phyloP scores from a whole-genome alignment of 2,329 filamentous ascomycete species.

The Colletotrichum trifolii region DNA sequence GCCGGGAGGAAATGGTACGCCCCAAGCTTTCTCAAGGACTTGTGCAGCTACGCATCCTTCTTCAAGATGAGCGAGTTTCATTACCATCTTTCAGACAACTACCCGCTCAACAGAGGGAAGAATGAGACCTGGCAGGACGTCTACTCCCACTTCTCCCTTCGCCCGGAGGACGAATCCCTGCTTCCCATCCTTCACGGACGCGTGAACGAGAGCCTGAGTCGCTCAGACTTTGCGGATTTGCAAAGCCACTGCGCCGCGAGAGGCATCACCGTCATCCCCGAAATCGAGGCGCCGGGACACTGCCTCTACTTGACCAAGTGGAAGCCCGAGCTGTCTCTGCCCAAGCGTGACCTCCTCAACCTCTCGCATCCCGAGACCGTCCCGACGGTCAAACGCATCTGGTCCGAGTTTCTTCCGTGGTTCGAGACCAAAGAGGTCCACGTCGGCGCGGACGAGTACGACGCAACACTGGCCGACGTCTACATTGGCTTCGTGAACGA shows the following conservation, averaged over 20 bases:
- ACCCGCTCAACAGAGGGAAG: constrained; percentile 56
- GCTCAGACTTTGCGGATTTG: constrained; percentile 57
- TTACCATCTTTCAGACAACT: constrained; percentile 61
- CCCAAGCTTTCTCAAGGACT: constrained; percentile 50
- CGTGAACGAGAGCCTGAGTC: constrained; percentile 40
- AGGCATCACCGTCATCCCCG: constrained; percentile 64
- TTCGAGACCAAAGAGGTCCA: constrained; percentile 64
- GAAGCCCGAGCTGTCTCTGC: constrained; percentile 63
- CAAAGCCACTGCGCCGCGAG: constrained; percentile 60
- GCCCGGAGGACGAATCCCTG: constrained; percentile 42
- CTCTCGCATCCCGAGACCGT: constrained; percentile 63
- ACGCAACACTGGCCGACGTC: constrained; percentile 52
- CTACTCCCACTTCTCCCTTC: constrained; percentile 57
- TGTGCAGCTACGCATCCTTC: constrained; percentile 57
- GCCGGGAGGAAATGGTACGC: constrained; percentile 42
- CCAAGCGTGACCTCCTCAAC: constrained; percentile 60
- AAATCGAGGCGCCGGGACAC: constrained; percentile 66
- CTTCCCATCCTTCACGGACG: constrained; percentile 39
- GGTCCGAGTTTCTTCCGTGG: constrained; percentile 64
- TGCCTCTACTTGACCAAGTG: constrained; percentile 64
- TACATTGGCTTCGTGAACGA: constrained; percentile 64
- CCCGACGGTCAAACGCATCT: constrained; percentile 60
- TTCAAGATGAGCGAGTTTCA: constrained; percentile 62
- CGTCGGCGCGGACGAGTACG: constrained; percentile 66
- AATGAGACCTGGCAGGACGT: constrained; percentile 58